These are phyloP conservation scores for Colletotrichum sp. DNA, from an alignment of 2,329 filamentous ascomycete genomes.

Conservation along the genomic window DNA sequence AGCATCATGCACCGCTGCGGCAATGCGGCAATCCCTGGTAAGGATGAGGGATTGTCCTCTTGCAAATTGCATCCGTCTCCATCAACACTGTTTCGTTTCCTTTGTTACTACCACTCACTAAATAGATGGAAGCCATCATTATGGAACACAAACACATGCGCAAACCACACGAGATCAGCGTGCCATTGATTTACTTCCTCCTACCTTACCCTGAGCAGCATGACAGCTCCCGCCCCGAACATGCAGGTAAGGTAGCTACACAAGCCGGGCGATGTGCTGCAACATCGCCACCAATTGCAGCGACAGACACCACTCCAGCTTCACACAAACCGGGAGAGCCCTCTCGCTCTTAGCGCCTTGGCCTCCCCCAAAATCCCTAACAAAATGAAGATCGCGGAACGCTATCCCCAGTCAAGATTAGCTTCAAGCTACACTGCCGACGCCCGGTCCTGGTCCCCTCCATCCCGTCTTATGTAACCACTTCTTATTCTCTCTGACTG, in stretches of 20 bases:
- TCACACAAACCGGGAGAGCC: neutral
- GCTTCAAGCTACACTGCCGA: neutral
- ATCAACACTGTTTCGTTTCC: neutral
- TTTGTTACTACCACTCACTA: neutral
- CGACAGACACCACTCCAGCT: neutral
- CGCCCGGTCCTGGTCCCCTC: neutral
- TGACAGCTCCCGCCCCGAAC: neutral
- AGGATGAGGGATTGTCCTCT: neutral
- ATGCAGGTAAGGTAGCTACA: neutral
- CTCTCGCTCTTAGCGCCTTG: neutral
- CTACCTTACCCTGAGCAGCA: neutral
- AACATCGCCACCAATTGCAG: neutral
- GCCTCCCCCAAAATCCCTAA: neutral
- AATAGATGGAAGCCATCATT: neutral
- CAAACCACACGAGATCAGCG: neutral
- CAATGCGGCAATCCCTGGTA: neutral
- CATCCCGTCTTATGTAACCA: neutral
- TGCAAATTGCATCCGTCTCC: neutral
- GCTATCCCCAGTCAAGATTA: neutral
- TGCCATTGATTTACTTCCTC: neutral
- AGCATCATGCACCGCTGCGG: neutral
- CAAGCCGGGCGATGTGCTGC: neutral
- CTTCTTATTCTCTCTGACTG: neutral
- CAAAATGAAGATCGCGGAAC: neutral
- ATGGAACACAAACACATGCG: neutral